A percentile compares a stretch with the other conserved stretches of the same genome.
These are phyloP conservation scores for Lanmaoa rubissima DNA, from an alignment of 768 basidiomycete species.

Conservation along the genomic window DNA sequence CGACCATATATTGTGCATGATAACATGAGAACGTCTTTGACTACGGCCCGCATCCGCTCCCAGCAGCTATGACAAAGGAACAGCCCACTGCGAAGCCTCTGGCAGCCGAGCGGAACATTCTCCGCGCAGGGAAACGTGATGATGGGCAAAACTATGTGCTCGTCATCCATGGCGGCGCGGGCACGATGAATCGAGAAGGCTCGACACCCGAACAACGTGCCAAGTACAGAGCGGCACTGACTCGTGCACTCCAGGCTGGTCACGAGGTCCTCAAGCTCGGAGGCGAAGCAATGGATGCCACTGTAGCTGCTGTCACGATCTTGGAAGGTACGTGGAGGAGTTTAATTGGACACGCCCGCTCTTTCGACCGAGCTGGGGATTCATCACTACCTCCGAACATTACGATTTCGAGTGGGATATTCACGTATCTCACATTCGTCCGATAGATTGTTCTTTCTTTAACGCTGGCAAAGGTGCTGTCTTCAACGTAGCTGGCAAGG, in stretches of 20 bases:
- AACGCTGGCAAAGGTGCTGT: slow-evolving; percentile 81
- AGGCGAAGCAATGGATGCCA: slow-evolving; percentile 83
- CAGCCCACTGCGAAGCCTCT: not conserved
- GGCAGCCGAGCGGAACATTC: not conserved
- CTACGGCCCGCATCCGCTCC: not conserved
- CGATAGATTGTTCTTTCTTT: slow-evolving; percentile 70
- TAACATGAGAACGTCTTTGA: not conserved
- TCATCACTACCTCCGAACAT: no score
- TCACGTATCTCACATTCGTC: not conserved
- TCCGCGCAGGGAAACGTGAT: slow-evolving; percentile 7
- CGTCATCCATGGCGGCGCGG: slow-evolving; percentile 81
- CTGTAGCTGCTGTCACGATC: slow-evolving; percentile 65
- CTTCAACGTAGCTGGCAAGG: slow-evolving; percentile 79
- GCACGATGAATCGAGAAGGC: slow-evolving; percentile 55
- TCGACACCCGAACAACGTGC: slow-evolving; percentile 62
- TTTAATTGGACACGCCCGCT: not conserved
- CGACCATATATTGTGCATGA: not conserved
- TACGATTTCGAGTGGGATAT: not conserved
- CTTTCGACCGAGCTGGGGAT: not conserved
- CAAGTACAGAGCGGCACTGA: slow-evolving; percentile 55
- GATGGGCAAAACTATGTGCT: slow-evolving; percentile 39
- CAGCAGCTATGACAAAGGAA: slow-evolving; percentile 9
- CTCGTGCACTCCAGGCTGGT: slow-evolving; percentile 57
- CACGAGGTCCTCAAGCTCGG: slow-evolving; percentile 59
- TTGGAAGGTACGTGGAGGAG: slow-evolving; percentile 58